These are phyloP conservation scores for Phaffomyces antillensis DNA, from an alignment of 805 yeast genomes.

Conservation along the genomic window DNA sequence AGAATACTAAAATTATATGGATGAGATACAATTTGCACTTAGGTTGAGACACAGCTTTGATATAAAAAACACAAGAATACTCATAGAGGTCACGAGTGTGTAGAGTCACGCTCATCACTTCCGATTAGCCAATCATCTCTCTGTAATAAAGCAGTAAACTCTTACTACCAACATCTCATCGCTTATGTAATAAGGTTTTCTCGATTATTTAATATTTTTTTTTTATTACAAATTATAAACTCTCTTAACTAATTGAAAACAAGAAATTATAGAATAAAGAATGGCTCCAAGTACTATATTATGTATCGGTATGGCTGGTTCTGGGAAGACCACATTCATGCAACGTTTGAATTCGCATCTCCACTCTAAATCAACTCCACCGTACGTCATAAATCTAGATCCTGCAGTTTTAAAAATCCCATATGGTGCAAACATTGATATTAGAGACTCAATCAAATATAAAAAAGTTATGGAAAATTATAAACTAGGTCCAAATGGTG, in stretches of 20 bases:
- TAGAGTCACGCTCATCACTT: background rate
- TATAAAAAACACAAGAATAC: background rate
- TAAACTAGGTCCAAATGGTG: conserved; percentile 95
- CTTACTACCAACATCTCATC: background rate
- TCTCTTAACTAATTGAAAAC: too few relatives aligned
- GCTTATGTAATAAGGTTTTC: background rate
- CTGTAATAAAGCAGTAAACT: too few relatives aligned
- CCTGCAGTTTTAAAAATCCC: conserved; percentile 97
- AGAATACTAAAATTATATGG: conserved; percentile 4
- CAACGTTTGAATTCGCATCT: conserved; percentile 88
- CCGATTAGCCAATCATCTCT: background rate
- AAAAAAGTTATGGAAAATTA: conserved; percentile 95
- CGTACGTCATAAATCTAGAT: conserved; percentile 90
- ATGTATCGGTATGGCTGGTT: conserved; percentile 65
- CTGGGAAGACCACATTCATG: conserved; percentile 97
- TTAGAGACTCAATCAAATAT: conserved; percentile 92
- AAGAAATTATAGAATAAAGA: too few relatives aligned
- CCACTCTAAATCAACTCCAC: conserved; percentile 63
- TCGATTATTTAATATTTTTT: background rate
- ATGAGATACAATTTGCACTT: background rate
- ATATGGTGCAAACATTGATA: conserved; percentile 89
- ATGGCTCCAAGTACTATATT: conserved; percentile 37
- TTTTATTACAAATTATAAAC: background rate
- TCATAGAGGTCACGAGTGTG: background rate
- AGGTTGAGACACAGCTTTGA: too few relatives aligned